Evolutionary conservation across 441 rosid species (phyloP).

Genomic region (Hypseocharis bilobata): DNA sequence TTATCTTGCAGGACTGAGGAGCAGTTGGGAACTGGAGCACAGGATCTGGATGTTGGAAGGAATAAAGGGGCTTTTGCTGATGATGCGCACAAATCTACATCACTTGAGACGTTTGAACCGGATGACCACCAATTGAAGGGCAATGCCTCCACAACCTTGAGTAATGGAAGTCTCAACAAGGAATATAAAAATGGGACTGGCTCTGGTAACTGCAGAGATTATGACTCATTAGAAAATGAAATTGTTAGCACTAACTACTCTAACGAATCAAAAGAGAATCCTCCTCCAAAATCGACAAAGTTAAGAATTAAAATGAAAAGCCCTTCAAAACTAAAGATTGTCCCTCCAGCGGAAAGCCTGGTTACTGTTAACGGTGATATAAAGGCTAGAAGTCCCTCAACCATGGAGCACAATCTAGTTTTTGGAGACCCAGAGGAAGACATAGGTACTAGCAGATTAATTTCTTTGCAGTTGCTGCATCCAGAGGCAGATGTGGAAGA

Average conservation of each 20-base stretch:
- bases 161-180: conserved; percentile 13
- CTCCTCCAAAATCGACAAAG: conserved; percentile 42
- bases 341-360: conserved; percentile 27
- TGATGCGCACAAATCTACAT: conserved; percentile 22
- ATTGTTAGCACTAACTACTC: conserved; percentile 26
- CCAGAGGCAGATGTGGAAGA: conserved; percentile 15
- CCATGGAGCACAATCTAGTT: conserved; percentile 21
- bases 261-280: conserved; percentile 34
- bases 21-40: conserved; percentile 27
- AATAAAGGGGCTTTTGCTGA: conserved; percentile 21
- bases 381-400: conserved; percentile 25
- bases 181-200: conserved; percentile 18
- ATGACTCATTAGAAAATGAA: conserved; percentile 21
- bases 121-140: conserved; percentile 21
- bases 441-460: conserved; percentile 29
- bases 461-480: conserved; percentile 21
- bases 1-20: conserved; percentile 48
- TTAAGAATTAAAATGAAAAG: conserved; percentile 45
- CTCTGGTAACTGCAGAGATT: conserved; percentile 19
- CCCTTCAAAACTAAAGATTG: conserved; percentile 29
- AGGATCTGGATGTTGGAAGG: conserved; percentile 21
- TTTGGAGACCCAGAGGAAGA: conserved; percentile 20
- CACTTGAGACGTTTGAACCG: conserved; percentile 15
- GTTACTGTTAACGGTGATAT: conserved; percentile 24
- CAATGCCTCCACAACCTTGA: conserved; percentile 21